These are phyloP conservation scores for Perkinsela sp. DNA, from an alignment of 208 protist species.

Conservation along the genomic window DNA sequence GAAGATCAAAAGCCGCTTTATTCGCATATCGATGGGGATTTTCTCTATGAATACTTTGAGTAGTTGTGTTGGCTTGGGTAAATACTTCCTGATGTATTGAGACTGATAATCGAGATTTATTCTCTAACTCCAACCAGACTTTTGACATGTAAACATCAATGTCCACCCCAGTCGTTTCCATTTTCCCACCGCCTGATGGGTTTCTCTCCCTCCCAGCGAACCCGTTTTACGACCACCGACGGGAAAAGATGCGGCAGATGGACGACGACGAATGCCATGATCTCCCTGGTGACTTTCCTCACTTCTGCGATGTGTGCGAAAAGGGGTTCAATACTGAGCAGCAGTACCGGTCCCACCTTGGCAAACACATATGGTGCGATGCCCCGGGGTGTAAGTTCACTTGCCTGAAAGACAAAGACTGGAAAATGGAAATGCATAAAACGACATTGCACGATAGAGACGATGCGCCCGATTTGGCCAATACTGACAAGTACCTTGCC, in stretches of 20 bases:
- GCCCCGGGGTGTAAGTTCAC: constrained; percentile 45
- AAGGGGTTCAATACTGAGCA: constrained; percentile 21
- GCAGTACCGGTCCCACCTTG: constrained; percentile 20
- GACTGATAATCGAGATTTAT: too few species aligned
- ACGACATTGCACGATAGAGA: constrained; percentile 40
- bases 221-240: background rate
- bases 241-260: background rate
- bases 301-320: constrained; percentile 46
- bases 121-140: too few species aligned
- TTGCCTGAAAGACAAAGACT: constrained; percentile 20
- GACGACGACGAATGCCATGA: background rate
- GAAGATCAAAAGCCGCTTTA: background rate
- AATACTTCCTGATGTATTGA: too few species aligned
- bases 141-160: too few species aligned
- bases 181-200: background rate
- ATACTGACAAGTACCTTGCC: constrained; percentile 21
- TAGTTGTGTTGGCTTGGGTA: too few species aligned
- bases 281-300: constrained; percentile 6
- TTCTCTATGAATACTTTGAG: background rate
- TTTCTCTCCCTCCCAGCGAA: background rate
- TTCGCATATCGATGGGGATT: background rate
- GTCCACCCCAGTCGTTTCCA: background rate
- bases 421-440: constrained; percentile 54
- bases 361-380: constrained; percentile 39
- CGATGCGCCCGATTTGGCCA: constrained; percentile 36